These are phyloP conservation scores for Suillus spraguei DNA, from an alignment of 768 basidiomycete genomes.

Conservation along the genomic window DNA sequence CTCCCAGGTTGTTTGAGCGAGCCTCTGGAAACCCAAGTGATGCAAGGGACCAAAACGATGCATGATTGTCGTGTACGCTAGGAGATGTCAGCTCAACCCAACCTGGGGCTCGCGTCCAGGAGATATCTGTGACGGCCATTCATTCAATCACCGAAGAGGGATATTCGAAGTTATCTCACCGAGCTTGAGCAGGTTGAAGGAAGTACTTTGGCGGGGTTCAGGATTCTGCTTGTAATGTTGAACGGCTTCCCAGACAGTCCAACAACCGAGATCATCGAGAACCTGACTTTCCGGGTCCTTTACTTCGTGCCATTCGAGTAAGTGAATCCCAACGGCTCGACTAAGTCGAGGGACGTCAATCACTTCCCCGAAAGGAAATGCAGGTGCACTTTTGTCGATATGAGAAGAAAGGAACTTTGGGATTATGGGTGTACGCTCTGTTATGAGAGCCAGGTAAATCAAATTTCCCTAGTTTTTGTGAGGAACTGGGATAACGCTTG, in stretches of 20 bases:
- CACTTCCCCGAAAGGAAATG: conserved; percentile 48
- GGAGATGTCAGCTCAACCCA: conserved; percentile 24
- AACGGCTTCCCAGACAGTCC: conserved; percentile 23
- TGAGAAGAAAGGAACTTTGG: conserved; percentile 55
- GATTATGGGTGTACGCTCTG: conserved; percentile 59
- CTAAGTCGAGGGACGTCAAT: conserved; percentile 60
- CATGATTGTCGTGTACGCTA: conserved; percentile 21
- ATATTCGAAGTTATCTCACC: conserved; percentile 6
- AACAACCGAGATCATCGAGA: conserved; percentile 30
- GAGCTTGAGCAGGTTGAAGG: conserved; percentile 9
- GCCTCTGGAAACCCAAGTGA: conserved; percentile 25
- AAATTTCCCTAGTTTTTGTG: conserved; percentile 50
- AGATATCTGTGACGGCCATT: conserved; percentile 38
- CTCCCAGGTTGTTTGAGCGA: conserved; percentile 11
- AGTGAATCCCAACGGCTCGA: conserved; percentile 43
- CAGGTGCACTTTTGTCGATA: no score
- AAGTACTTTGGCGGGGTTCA: conserved; percentile 17
- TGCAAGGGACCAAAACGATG: conserved; percentile 28
- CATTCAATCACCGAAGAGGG: conserved; percentile 38
- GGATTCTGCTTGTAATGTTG: conserved; percentile 14
- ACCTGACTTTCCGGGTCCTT: conserved; percentile 46
- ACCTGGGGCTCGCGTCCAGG: conserved; percentile 25
- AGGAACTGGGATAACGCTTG: conserved; percentile 2
- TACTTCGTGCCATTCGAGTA: conserved; percentile 67
- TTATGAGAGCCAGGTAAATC: conserved; percentile 59